Base-by-base conservation (phyloP, 2,329 filamentous ascomycete species). In the Neonectria sp. region DNA sequence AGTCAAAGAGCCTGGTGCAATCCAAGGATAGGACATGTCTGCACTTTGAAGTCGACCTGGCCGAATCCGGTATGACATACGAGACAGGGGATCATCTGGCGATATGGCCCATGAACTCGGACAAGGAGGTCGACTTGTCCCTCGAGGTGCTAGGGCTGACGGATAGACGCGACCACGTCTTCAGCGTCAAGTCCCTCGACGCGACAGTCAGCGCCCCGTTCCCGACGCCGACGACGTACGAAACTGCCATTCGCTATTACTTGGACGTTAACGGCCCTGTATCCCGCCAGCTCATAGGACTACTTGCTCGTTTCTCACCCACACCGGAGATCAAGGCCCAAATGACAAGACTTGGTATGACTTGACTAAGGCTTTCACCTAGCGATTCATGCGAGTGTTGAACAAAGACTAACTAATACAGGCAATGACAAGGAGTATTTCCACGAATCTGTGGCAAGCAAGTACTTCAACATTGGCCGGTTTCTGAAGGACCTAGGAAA, bases 351-450 rank as follows among this genome's bases (percentile, higher is more conserved):
- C 48, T 69, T 3, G 25, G 31, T 33, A 33, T 33, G 31, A 33
- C 31, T 33, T 33, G 6, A 33, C 31, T 9, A 9, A 33, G 6
- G 9, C 31, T 6, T 6, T 33, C 3, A 33, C 9, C 31, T 9
- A 33, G 9, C 31, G 31, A 33, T 6, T 6, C 9, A 33, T 33
- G 31, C 6, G 31, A 33, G 31, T 33, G 31, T 9, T 33, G 31
- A 33, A 9, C 6, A 33, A 33, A 33, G 6, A 9, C 31, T 98
- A 88, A 89, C 90, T 75, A 94, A 92, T 78, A 90, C 98, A 51
- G 96, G 24, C 11, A 27, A 21, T 8, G 46, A 49, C 15, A 49
- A 49, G n/a, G 46, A 49, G 7, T 49, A 17, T 11, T 49, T 49
- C 24, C 46, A 49, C 5, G 6, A 27, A 4, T 5, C 25, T 13